Percentiles rank a stretch among this genome's conserved stretches.
These are phyloP conservation scores for Soucietia sequanensis DNA, from an alignment of 805 yeast genomes.

Conservation along the genomic window DNA sequence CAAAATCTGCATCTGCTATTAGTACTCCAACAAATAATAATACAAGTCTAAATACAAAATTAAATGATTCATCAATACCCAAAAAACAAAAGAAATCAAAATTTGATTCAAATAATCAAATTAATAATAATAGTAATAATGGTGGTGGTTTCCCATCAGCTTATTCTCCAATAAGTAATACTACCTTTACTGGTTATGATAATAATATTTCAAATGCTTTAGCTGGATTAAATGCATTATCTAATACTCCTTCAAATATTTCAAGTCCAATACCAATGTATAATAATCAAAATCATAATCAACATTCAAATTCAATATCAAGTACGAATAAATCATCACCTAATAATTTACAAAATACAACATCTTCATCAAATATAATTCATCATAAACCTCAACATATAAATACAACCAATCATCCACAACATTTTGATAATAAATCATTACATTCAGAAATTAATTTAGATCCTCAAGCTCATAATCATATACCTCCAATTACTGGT, in stretches of 20 bases:
- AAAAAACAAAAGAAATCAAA: constrained; percentile 7
- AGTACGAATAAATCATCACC: constrained; percentile 16
- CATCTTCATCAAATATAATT: neutral
- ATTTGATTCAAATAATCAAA: constrained; percentile 10
- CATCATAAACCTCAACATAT: neutral
- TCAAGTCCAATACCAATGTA: constrained; percentile 25
- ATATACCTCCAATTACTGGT: constrained; percentile 24
- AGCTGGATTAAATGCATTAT: constrained; percentile 44
- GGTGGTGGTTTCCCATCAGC: too few species aligned
- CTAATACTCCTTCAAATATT: constrained; percentile 29
- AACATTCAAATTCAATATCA: constrained; percentile 4
- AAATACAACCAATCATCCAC: constrained; percentile 7
- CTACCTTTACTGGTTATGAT: constrained; percentile 42
- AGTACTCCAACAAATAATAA: neutral
- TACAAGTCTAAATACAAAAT: constrained; percentile 3
- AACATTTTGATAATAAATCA: constrained; percentile 17
- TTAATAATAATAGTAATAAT: constrained; percentile 8
- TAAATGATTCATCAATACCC: constrained; percentile 5
- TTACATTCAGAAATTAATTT: constrained; percentile 26
- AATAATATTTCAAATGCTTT: constrained; percentile 40
- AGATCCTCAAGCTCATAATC: constrained; percentile 31
- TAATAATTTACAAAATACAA: constrained; percentile 16
- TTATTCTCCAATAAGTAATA: constrained; percentile 33
- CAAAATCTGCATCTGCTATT: constrained; percentile 34
- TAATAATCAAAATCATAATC: too few species aligned